Conservation (phyloP, 495 filamentous ascomycete genomes). For the Tricharina praecox region DNA sequence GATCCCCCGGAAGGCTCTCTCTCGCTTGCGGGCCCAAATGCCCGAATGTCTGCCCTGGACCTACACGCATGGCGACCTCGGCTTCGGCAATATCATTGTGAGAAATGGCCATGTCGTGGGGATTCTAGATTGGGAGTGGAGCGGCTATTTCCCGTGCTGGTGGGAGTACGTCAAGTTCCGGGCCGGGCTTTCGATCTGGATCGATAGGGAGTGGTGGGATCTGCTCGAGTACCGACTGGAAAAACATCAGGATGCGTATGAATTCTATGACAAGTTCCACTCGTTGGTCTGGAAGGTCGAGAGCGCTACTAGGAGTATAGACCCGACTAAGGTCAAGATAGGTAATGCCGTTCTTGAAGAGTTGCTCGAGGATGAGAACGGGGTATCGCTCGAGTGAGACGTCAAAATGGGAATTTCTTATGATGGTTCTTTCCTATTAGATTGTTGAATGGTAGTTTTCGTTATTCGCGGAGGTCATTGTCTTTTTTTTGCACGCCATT, state of each 20-base stretch:
- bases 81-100: slow-evolving; percentile 27
- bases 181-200: background rate
- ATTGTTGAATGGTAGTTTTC: background rate
- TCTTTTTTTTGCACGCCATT: background rate
- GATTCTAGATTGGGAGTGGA: slow-evolving; percentile 28
- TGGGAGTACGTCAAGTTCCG: slow-evolving; percentile 24
- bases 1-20: slow-evolving; percentile 14
- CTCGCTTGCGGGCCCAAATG: slow-evolving; percentile 18
- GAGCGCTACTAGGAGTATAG: background rate
- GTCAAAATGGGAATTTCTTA: background rate
- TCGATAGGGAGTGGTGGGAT: slow-evolving; percentile 1
- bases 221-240: background rate
- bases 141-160: slow-evolving; percentile 28
- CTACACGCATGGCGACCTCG: slow-evolving; percentile 26
- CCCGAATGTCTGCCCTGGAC: slow-evolving; percentile 23
- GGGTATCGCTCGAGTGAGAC: background rate
- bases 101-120: slow-evolving; percentile 18
- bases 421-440: background rate
- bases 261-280: slow-evolving; percentile 2
- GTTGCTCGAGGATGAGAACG: slow-evolving; percentile 24
- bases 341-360: slow-evolving; percentile 20
- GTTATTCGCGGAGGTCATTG: background rate
- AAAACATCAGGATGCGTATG: background rate
- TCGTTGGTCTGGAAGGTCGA: background rate
- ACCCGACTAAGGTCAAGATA: background rate